Evolutionary conservation across 306 rosid genomes (phyloP), one percentile per base, ranked within the genome.

Genomic region (Prunus mongolica): DNA sequence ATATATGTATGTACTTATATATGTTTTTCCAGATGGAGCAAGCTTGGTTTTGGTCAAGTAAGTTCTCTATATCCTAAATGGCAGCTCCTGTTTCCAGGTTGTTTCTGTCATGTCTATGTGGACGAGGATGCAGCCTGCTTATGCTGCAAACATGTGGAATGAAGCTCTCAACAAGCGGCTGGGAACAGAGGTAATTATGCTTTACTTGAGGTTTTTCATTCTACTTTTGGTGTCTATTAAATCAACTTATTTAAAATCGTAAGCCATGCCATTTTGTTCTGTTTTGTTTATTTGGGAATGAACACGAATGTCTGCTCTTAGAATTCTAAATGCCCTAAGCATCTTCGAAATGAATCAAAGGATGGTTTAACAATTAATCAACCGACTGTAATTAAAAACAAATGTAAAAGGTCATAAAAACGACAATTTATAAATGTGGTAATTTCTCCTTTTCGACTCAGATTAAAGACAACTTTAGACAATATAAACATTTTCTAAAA

Each of bases 131-230:
- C 98, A 95, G 92, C 98, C 97, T 20, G 81, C 91, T 15, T 95
- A 92, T 89, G 98, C 98, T 87, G 97, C 97, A 77, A 95, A 92
- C 78, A 95, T 95, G 98, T 95, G 95, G 97, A 95, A 95, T 84
- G 98, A 95, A 84, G 98, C 98, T 49, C 86, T 95, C 77, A 95
- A 95, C 84, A 95, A 90, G 92, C 92, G 98, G 41, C 84, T 92
- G 30, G 95, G 92, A 75, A 92, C 97, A 32, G 96, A 90, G 96
- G 97, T 95, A 83, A 81, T 63, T 69, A 22, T 67, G 22, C 63
- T 16, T 67, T 18, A 32, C 11, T 67, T 58, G 54, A 50, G 32
- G 55, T 15, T 18, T 7, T 50, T 54, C 28, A 27, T 16, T 50
- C 3, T n/a, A 28, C 28, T 32, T 13, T 51, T 14, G 63, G n/a